Conservation (phyloP, 2,329 filamentous ascomycete genomes). For the Colletotrichum kahawae region DNA sequence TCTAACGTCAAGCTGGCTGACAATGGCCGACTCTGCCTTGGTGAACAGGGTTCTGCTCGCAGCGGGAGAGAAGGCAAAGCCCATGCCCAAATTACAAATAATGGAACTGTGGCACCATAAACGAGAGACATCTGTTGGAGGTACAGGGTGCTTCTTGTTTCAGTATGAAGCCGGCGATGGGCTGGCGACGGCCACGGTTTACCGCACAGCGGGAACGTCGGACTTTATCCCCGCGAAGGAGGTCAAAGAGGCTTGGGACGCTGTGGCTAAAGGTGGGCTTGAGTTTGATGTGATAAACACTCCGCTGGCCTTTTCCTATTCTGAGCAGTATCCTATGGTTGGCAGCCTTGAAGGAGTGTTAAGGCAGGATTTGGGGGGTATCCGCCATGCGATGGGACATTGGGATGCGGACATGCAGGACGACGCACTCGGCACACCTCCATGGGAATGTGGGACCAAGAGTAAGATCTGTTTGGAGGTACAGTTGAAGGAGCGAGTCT, state of each 20-base stretch:
- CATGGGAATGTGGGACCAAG: not conserved
- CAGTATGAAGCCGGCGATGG: not conserved
- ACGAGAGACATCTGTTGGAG: fast-evolving
- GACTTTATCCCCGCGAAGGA: not conserved
- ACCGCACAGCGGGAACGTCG: not conserved
- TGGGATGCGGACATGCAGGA: not conserved
- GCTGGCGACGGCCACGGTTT: not conserved
- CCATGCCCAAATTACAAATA: not conserved
- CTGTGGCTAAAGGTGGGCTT: not conserved
- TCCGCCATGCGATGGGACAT: fast-evolving
- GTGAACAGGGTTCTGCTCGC: not conserved
- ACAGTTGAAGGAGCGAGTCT: fast-evolving
- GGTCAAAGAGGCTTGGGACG: not conserved
- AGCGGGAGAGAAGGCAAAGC: not conserved
- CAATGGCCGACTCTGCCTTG: not conserved
- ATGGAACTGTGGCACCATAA: not conserved
- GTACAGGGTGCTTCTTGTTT: not conserved
- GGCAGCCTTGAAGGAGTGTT: not conserved
- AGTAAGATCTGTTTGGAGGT: not conserved
- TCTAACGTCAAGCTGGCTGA: not conserved
- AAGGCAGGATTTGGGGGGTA: not conserved
- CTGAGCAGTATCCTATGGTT: not conserved
- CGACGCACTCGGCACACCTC: not conserved
- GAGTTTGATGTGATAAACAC: not conserved
- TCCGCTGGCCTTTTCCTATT: fast-evolving